Conservation (phyloP, 305 asterid species). For the Fraxinus velutina region DNA sequence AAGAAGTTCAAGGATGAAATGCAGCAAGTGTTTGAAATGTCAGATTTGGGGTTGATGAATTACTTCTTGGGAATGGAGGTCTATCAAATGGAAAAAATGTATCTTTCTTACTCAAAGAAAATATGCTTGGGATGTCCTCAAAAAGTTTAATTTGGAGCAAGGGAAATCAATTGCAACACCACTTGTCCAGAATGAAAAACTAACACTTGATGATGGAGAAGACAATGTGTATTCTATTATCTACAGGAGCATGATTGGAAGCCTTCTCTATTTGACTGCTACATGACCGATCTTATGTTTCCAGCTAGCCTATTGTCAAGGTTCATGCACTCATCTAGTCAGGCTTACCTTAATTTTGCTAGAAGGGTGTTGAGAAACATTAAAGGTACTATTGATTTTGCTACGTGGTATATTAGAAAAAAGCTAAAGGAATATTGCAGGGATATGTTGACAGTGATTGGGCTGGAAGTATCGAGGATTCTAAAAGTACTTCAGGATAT, state of each 20-base stretch:
- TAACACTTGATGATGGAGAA: not conserved
- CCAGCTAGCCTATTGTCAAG: not conserved
- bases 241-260: not conserved
- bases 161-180: not conserved
- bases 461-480: not conserved
- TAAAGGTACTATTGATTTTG: not conserved
- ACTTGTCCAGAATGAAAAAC: not conserved
- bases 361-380: not conserved
- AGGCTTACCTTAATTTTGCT: not conserved
- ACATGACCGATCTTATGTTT: not conserved
- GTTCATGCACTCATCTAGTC: not conserved
- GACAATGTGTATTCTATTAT: not conserved
- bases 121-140: not conserved
- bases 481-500: not conserved
- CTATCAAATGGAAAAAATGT: not conserved
- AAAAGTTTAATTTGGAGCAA: not conserved
- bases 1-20: no score
- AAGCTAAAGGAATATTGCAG: not conserved
- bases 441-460: not conserved
- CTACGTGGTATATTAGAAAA: not conserved
- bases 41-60: not conserved
- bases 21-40: not conserved
- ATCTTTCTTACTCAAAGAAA: not conserved
- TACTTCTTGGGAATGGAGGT: not conserved
- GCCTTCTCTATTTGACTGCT: not conserved